Conservation (phyloP, 139 green algal species). For the Auxenochlorella pyrenoidosa region DNA sequence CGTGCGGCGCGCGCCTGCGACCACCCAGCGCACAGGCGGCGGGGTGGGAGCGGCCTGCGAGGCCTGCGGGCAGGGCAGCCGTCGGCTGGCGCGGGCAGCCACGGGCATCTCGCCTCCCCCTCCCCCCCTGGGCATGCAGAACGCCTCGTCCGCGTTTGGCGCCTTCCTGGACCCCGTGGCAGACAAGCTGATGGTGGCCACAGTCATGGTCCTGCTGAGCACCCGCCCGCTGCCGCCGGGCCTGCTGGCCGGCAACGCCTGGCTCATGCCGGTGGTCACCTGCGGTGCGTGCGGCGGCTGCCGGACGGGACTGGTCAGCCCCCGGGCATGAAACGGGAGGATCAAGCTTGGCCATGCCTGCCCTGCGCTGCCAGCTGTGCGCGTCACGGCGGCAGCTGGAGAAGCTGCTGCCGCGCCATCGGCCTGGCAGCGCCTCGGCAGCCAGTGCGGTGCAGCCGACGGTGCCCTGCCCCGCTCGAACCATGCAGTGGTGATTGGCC, state of each 20-base stretch:
- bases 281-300: constrained; percentile 45
- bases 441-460: too few species aligned
- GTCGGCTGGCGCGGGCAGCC: neutral
- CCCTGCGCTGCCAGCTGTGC: neutral
- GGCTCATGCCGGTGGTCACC: constrained; percentile 74
- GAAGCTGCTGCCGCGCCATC: too few species aligned
- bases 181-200: constrained; percentile 95
- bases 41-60: neutral
- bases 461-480: too few species aligned
- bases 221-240: constrained; percentile 70
- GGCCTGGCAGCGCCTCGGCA: too few species aligned
- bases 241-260: constrained; percentile 72
- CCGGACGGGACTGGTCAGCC: neutral
- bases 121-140: constrained; percentile 49
- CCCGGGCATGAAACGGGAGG: too few species aligned
- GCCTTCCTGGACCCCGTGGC: constrained; percentile 97
- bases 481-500: constrained; percentile 82
- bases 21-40: too few species aligned
- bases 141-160: constrained; percentile 81
- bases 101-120: neutral
- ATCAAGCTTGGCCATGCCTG: too few species aligned
- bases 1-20: too few species aligned
- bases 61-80: neutral
- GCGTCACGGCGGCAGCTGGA: too few species aligned
- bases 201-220: constrained; percentile 82